phyloP scores from a whole-genome alignment of 345 rosid genomes.

The Sisymbrium irio region DNA sequence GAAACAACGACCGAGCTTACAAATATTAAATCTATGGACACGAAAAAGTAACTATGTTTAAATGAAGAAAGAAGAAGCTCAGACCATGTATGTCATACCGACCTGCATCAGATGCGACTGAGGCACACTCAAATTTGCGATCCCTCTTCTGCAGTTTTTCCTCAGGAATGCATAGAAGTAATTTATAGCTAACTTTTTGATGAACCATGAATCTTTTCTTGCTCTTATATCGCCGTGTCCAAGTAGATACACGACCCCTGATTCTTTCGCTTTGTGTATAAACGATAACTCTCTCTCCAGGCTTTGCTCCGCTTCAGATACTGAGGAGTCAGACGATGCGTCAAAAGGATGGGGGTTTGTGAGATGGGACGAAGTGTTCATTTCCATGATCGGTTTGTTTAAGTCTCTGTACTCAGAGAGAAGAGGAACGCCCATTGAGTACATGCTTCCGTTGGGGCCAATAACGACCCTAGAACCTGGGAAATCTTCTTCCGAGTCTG shows the following conservation, averaged over 20 bases:
- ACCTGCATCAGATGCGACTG: constrained; percentile 97
- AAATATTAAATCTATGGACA: constrained; percentile 21
- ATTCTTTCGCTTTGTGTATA: constrained; percentile 86
- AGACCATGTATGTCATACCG: constrained; percentile 99
- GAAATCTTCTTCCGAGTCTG: constrained; percentile 60
- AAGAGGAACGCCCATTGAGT: constrained; percentile 81
- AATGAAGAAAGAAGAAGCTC: neutral
- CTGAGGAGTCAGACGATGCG: constrained; percentile 30
- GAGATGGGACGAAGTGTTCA: constrained; percentile 46
- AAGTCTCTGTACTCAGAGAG: constrained; percentile 59
- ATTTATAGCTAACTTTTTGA: constrained; percentile 86
- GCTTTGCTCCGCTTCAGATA: constrained; percentile 74
- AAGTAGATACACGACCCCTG: constrained; percentile 94
- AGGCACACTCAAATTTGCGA: constrained; percentile 88
- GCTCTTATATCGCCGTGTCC: constrained; percentile 99
- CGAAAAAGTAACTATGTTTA: neutral
- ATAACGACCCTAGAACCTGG: constrained; percentile 60
- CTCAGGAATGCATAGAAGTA: constrained; percentile 95
- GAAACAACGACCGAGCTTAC: constrained; percentile 5
- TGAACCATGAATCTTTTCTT: constrained; percentile 95
- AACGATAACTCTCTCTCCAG: constrained; percentile 93
- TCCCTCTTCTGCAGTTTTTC: constrained; percentile 93
- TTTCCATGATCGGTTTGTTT: constrained; percentile 44
- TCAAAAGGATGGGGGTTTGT: constrained; percentile 25
- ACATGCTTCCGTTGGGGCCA: constrained; percentile 89